phyloP scores from a whole-genome alignment of 495 filamentous ascomycete genomes.

The Aspergillus avenaceus region DNA sequence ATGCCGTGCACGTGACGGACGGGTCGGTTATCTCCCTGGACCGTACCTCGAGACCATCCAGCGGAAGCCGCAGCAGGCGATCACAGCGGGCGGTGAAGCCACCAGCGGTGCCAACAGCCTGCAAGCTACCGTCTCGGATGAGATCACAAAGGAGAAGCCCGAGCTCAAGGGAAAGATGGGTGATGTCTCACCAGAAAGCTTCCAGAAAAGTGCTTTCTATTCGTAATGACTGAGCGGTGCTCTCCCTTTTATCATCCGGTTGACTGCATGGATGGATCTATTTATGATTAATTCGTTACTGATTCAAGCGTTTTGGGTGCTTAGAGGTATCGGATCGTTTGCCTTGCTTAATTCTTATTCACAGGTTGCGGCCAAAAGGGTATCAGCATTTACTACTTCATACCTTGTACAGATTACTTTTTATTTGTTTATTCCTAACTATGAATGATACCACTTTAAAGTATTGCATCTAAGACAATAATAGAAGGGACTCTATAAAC shows the following conservation, averaged over 20 bases:
- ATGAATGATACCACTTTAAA: neutral
- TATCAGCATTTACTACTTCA: neutral
- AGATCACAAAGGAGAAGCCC: constrained; percentile 31
- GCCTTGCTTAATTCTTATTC: constrained; percentile 1
- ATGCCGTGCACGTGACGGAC: constrained; percentile 85
- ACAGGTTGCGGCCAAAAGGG: neutral
- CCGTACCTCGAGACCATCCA: constrained; percentile 84
- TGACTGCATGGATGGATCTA: neutral
- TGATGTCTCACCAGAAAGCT: constrained; percentile 76
- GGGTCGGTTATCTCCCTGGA: constrained; percentile 84
- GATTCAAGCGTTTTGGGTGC: constrained; percentile 20
- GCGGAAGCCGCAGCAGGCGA: constrained; percentile 58
- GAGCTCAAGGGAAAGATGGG: constrained; percentile 46
- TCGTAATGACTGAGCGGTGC: constrained; percentile 20
- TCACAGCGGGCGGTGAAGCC: constrained; percentile 41
- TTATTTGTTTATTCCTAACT: neutral
- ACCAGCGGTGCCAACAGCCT: constrained; percentile 53
- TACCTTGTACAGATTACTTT: neutral
- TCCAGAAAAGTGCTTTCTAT: constrained; percentile 87
- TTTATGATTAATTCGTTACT: neutral
- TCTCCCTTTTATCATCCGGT: neutral
- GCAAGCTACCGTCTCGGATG: constrained; percentile 44
- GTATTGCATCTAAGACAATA: too few species aligned
- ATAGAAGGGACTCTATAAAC: neutral
- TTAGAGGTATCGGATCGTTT: constrained; percentile 2